Percentiles rank a stretch among this genome's conserved stretches.
Evolutionary conservation across 148 eudicot genomes (phyloP).

Genomic region (Rhododendron vialii): DNA sequence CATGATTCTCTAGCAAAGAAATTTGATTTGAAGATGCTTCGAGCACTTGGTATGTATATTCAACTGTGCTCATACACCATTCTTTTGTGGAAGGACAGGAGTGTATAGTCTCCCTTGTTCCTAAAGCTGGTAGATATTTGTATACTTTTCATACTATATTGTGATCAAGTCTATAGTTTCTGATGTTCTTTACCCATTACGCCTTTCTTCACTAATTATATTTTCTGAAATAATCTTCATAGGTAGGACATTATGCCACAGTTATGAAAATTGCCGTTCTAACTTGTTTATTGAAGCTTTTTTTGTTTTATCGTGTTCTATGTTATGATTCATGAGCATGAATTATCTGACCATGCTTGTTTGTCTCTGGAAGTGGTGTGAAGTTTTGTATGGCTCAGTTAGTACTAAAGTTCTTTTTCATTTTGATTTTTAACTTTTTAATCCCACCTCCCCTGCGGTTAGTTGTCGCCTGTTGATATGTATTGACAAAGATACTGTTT

Average conservation of each 20-base stretch:
- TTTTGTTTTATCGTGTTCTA: not conserved
- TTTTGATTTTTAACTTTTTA: not conserved
- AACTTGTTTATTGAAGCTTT: not conserved
- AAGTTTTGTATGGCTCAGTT: not conserved
- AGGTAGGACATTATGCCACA: not conserved
- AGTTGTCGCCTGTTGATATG: not conserved
- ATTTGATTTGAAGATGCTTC: constrained; percentile 51
- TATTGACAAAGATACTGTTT: not conserved
- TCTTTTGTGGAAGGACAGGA: not conserved
- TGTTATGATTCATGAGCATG: not conserved
- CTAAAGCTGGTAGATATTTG: not conserved
- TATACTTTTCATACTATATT: not conserved
- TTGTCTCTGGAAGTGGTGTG: not conserved
- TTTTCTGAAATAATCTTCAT: not conserved
- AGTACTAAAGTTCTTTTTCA: not conserved
- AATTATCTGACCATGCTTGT: not conserved
- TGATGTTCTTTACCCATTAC: not conserved
- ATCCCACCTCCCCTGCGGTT: not conserved
- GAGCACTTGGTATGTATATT: constrained; percentile 43
- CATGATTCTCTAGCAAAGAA: constrained; percentile 46
- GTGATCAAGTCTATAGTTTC: not conserved
- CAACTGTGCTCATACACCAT: not conserved
- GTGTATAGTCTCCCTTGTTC: not conserved
- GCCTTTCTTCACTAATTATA: not conserved
- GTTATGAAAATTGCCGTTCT: not conserved